These are phyloP conservation scores for Cercospora beticola DNA, from an alignment of 2,329 filamentous ascomycete species.

Conservation along the genomic window DNA sequence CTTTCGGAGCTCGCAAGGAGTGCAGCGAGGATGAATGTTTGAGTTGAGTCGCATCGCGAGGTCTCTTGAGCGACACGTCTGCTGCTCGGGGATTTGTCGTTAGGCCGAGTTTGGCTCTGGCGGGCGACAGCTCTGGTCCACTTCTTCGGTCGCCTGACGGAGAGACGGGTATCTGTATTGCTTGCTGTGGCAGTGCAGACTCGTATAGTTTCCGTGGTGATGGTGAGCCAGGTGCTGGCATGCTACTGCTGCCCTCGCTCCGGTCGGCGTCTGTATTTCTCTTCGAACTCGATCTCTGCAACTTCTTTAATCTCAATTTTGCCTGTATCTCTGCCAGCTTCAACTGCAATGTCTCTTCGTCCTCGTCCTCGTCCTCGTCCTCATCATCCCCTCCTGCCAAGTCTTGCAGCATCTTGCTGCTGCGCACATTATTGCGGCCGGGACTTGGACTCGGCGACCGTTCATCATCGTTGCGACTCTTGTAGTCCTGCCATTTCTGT, in stretches of 20 bases:
- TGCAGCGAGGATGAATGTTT: slow-evolving; percentile 23
- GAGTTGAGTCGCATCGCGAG: slow-evolving; percentile 42
- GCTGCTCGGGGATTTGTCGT: slow-evolving; percentile 80
- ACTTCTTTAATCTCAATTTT: slow-evolving; percentile 78
- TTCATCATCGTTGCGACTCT: slow-evolving; percentile 50
- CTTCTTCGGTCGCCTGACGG: slow-evolving; percentile 55
- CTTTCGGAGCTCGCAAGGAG: slow-evolving; percentile 9
- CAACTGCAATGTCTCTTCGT: slow-evolving; percentile 85
- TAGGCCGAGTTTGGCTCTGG: slow-evolving; percentile 77
- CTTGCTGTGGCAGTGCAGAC: slow-evolving; percentile 26
- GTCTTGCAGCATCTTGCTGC: slow-evolving; percentile 33
- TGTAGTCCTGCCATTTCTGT: slow-evolving; percentile 68
- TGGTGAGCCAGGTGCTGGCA: slow-evolving; percentile 15
- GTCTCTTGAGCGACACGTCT: slow-evolving; percentile 80
- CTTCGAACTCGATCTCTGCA: slow-evolving; percentile 52
- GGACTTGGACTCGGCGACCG: slow-evolving; percentile 60
- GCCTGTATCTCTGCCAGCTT: slow-evolving; percentile 88
- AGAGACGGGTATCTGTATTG: slow-evolving; percentile 75
- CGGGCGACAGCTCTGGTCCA: slow-evolving; percentile 66
- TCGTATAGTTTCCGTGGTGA: slow-evolving; percentile 30
- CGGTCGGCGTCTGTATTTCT: slow-evolving; percentile 6
- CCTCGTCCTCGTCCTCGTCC: slow-evolving; percentile 47
- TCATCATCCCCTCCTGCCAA: slow-evolving; percentile 31
- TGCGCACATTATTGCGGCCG: slow-evolving; percentile 28
- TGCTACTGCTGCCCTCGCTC: slow-evolving; percentile 14